A percentile compares a stretch with the other conserved stretches of the same genome.
These are phyloP conservation scores for Pseudofabraea citricarpa DNA, from an alignment of 2,329 filamentous ascomycete genomes.

Conservation along the genomic window DNA sequence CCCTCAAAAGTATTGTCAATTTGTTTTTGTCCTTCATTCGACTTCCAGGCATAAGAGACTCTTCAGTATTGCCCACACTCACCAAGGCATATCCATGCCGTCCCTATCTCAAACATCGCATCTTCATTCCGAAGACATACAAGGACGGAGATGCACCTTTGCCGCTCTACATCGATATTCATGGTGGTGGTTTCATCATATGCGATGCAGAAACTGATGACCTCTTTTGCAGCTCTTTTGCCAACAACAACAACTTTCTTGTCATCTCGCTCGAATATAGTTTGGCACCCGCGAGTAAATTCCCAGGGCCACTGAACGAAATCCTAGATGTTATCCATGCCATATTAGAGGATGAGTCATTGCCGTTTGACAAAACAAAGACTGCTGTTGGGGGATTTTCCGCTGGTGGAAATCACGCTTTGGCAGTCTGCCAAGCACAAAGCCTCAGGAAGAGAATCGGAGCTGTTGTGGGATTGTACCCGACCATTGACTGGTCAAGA, in stretches of 20 bases:
- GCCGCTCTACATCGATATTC: constrained; percentile 43
- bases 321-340: constrained; percentile 37
- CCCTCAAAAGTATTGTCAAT: too few species aligned
- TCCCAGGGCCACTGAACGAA: constrained; percentile 40
- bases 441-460: constrained; percentile 23
- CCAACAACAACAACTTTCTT: constrained; percentile 34
- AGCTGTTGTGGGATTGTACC: constrained; percentile 38
- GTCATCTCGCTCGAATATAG: constrained; percentile 46
- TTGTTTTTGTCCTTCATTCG: too few species aligned
- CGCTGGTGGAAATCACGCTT: constrained; percentile 39
- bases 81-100: constrained; percentile 4
- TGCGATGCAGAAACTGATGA: constrained; percentile 40
- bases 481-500: constrained; percentile 34
- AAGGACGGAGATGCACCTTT: constrained; percentile 25
- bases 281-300: constrained; percentile 40
- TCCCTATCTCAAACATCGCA: constrained; percentile 21
- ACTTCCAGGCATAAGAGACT: not conserved
- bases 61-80: not conserved
- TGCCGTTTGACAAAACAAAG: constrained; percentile 39
- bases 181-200: constrained; percentile 46
- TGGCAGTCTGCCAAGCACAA: constrained; percentile 34
- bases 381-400: constrained; percentile 44
- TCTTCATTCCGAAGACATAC: constrained; percentile 37
- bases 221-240: constrained; percentile 38
- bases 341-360: constrained; percentile 35